Conservation (phyloP, 202 grass and related monocot species). For the Setaria viridis region DNA sequence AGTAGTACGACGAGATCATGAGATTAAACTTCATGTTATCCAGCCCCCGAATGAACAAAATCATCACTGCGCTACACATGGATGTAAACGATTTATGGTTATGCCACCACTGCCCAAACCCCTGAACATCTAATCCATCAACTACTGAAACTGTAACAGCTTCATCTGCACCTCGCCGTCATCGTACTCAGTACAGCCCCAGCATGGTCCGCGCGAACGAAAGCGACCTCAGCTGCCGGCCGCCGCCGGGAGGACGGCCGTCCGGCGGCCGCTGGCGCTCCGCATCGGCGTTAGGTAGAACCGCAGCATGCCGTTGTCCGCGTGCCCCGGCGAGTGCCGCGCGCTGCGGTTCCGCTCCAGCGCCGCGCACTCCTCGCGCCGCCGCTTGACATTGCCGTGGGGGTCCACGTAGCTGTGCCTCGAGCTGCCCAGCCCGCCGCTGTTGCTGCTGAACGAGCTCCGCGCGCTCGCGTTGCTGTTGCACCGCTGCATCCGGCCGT, state of each 20-base stretch:
- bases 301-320: slow-evolving; percentile 79
- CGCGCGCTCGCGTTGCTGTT: slow-evolving; percentile 79
- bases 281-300: slow-evolving; percentile 85
- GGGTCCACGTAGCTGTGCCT: slow-evolving; percentile 46
- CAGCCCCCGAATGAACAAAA: slow-evolving; percentile 52
- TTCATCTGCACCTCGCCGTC: background rate
- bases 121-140: background rate
- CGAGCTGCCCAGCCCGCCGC: slow-evolving; percentile 62
- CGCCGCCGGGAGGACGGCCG: slow-evolving; percentile 47
- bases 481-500: slow-evolving; percentile 69
- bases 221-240: slow-evolving; percentile 62
- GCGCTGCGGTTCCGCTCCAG: slow-evolving; percentile 82
- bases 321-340: slow-evolving; percentile 61
- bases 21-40: slow-evolving; percentile 46
- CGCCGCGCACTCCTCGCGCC: slow-evolving; percentile 54
- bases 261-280: slow-evolving; percentile 67
- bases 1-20: background rate
- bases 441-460: slow-evolving; percentile 90
- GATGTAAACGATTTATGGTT: slow-evolving; percentile 51
- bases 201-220: slow-evolving; percentile 82
- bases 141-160: slow-evolving; percentile 15
- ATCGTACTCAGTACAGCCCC: slow-evolving; percentile 54
- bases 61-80: slow-evolving; percentile 49
- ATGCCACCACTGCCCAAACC: slow-evolving; percentile 34
- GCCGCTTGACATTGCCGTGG: slow-evolving; percentile 45